Conservation (phyloP, 192 early-diverging fungal species). For the Podochytrium sp. region DNA sequence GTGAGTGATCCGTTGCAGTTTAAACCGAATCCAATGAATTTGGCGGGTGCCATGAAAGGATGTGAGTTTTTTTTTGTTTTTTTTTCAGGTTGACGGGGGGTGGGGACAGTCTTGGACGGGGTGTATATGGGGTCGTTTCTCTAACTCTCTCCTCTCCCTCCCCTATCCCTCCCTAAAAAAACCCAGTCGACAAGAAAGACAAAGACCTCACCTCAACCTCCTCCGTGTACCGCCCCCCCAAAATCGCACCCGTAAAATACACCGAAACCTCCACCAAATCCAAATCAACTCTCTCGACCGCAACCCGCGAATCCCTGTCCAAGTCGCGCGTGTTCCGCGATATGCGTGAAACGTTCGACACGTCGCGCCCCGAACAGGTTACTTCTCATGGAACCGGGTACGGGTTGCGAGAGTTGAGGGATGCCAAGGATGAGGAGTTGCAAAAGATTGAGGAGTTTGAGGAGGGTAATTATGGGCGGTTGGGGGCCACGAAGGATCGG, state of each 20-base stretch:
- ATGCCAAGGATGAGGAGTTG: constrained; percentile 29
- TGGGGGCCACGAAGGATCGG: constrained; percentile 21
- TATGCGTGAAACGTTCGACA: constrained; percentile 30
- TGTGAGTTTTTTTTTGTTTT: background rate
- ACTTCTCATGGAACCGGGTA: constrained; percentile 35
- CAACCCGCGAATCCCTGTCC: constrained; percentile 14
- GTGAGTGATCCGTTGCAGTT: constrained; percentile 78
- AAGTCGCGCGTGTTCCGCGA: constrained; percentile 30
- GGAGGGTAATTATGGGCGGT: constrained; percentile 14
- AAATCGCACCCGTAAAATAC: constrained; percentile 82
- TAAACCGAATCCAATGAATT: constrained; percentile 82
- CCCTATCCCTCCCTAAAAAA: no score
- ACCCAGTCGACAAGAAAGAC: no score
- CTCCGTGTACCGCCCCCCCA: constrained; percentile 87
- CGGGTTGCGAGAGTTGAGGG: constrained; percentile 18
- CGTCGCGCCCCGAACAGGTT: constrained; percentile 25
- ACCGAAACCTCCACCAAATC: constrained; percentile 67
- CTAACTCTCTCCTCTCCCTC: no score
- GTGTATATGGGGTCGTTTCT: background rate
- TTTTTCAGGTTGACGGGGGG: no score
- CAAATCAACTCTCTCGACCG: constrained; percentile 36
- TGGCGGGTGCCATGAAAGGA: constrained; percentile 43
- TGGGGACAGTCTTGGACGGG: no score
- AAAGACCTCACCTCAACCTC: no score
- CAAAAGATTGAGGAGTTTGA: constrained; percentile 31